Percentiles rank a stretch among this genome's conserved stretches.
Evolutionary conservation across 495 filamentous ascomycete genomes (phyloP).

Genomic region (Staphylotrichum tortipilum): DNA sequence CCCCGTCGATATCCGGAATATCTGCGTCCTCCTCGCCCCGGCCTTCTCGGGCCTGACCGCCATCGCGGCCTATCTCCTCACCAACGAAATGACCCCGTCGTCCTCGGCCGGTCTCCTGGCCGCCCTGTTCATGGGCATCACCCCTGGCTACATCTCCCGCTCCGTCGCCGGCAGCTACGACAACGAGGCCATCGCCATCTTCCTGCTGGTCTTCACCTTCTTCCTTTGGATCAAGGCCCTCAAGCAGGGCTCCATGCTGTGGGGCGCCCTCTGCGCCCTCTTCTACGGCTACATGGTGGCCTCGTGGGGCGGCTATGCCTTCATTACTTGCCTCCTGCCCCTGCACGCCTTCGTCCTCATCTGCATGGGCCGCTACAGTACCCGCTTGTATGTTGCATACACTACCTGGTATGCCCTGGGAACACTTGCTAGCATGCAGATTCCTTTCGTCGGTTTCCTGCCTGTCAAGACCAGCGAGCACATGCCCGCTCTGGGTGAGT

Average conservation of each 20-base stretch:
- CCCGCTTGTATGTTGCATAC: slow-evolving; percentile 89
- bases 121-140: slow-evolving; percentile 93
- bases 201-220: slow-evolving; percentile 97
- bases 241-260: slow-evolving; percentile 90
- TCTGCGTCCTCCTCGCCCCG: slow-evolving; percentile 94
- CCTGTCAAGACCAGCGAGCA: slow-evolving; percentile 96
- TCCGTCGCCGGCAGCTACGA: slow-evolving; percentile 98
- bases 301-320: slow-evolving; percentile 99
- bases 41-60: slow-evolving; percentile 94
- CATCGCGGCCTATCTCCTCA: slow-evolving; percentile 88
- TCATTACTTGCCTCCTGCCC: slow-evolving; percentile 97
- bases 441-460: slow-evolving; percentile 96
- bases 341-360: slow-evolving; percentile 93
- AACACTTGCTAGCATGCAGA: slow-evolving; percentile 97
- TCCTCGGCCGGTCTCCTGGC: slow-evolving; percentile 91
- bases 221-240: slow-evolving; percentile 98
- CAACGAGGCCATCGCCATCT: slow-evolving; percentile 99
- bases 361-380: slow-evolving; percentile 94
- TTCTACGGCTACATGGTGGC: slow-evolving; percentile 99
- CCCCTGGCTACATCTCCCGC: slow-evolving; percentile 93
- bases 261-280: slow-evolving; percentile 87
- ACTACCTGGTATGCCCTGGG: slow-evolving; percentile 97
- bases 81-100: slow-evolving; percentile 88
- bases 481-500: slow-evolving; percentile 89
- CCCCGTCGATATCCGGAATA: slow-evolving; percentile 96